Evolutionary conservation across 371 early-diverging fungal species (phyloP).

Genomic region (Cokeromyces recurvatus): DNA sequence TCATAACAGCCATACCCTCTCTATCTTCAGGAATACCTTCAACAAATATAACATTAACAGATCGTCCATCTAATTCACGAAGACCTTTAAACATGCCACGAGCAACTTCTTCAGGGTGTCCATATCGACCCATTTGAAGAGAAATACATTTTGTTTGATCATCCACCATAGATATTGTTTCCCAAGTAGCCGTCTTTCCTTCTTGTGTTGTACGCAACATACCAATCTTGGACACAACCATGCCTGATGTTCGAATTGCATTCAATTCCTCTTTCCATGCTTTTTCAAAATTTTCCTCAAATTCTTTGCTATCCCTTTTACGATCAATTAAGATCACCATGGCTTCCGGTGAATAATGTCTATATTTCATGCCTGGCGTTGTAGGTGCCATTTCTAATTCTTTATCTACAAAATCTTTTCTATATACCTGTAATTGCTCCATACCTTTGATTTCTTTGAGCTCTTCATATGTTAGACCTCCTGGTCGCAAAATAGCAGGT

Average conservation of each 20-base stretch:
- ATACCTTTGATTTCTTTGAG: constrained; percentile 52
- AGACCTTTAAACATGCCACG: constrained; percentile 82
- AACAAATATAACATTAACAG: constrained; percentile 80
- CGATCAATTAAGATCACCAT: constrained; percentile 75
- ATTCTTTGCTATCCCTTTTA: not conserved
- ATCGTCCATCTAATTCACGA: constrained; percentile 73
- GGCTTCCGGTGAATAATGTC: constrained; percentile 96
- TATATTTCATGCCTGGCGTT: constrained; percentile 99
- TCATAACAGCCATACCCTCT: constrained; percentile 98
- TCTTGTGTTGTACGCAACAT: constrained; percentile 23
- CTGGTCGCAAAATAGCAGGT: constrained; percentile 95
- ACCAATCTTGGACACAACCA: constrained; percentile 24
- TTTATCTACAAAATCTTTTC: constrained; percentile 69
- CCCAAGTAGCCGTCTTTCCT: constrained; percentile 17
- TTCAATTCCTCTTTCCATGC: constrained; percentile 21
- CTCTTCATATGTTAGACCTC: constrained; percentile 90
- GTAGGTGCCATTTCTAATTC: constrained; percentile 77
- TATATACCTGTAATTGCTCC: constrained; percentile 69
- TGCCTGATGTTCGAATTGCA: constrained; percentile 8
- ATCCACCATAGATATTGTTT: constrained; percentile 4
- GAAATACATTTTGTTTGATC: constrained; percentile 20
- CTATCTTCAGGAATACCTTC: constrained; percentile 77
- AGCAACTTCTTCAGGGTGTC: constrained; percentile 66
- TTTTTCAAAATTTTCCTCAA: constrained; percentile 15
- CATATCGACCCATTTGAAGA: constrained; percentile 38